These are phyloP conservation scores for Colletotrichum tropicale DNA, from an alignment of 2,329 filamentous ascomycete genomes.

Conservation along the genomic window DNA sequence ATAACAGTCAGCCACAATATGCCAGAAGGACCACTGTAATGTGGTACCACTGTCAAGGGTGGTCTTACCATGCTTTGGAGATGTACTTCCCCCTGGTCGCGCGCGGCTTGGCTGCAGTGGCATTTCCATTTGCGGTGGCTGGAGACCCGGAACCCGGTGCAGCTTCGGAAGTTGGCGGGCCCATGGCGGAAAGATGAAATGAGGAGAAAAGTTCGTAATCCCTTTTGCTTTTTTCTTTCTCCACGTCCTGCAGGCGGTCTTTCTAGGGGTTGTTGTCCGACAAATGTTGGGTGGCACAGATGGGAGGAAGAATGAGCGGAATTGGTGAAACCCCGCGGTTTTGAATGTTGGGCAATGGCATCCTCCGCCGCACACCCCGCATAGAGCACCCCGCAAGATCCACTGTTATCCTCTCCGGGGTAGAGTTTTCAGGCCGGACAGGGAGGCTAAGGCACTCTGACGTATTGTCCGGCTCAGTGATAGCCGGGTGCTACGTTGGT, in stretches of 20 bases:
- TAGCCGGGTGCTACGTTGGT: neutral
- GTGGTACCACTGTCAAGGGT: neutral
- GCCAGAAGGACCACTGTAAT: neutral
- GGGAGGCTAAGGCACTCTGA: neutral
- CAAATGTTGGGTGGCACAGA: neutral
- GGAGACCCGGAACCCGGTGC: neutral
- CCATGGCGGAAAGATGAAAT: neutral
- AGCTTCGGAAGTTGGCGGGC: neutral
- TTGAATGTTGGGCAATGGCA: neutral
- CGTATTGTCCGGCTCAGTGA: neutral
- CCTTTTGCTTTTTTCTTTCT: neutral
- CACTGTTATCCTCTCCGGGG: neutral
- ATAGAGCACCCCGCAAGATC: neutral
- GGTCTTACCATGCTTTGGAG: constrained; percentile 13
- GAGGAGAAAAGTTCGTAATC: neutral
- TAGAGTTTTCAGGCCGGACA: neutral
- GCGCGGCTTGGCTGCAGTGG: neutral
- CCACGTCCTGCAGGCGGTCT: neutral
- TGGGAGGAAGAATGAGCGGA: neutral
- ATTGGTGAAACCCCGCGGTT: neutral
- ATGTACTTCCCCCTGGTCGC: constrained; percentile 10
- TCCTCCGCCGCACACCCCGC: neutral
- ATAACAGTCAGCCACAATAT: neutral
- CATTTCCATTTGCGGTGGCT: neutral
- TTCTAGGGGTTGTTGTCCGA: neutral